Percentiles rank a stretch among this genome's conserved stretches.
These are phyloP conservation scores for Epichloe baconii DNA, from an alignment of 2,329 filamentous ascomycete species.

Conservation along the genomic window DNA sequence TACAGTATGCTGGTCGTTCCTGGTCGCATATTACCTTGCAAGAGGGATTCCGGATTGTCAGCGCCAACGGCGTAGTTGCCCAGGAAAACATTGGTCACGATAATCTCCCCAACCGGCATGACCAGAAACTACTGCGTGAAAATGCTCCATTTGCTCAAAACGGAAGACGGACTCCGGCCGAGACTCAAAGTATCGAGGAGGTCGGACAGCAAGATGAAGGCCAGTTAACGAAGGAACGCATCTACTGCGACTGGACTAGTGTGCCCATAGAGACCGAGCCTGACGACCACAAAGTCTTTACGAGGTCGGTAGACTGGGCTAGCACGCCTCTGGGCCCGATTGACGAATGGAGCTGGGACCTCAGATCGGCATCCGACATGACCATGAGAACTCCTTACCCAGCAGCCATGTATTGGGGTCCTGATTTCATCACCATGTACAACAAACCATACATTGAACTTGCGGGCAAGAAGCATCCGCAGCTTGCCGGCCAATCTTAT, in stretches of 20 bases:
- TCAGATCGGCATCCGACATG: constrained; percentile 32
- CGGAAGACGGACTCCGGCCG: background rate
- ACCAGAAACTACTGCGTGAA: background rate
- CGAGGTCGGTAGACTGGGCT: constrained; percentile 31
- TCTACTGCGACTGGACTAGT: constrained; percentile 5
- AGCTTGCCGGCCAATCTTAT: constrained; percentile 46
- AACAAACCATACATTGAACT: constrained; percentile 53
- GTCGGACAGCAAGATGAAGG: constrained; percentile 12
- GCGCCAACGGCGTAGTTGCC: constrained; percentile 11
- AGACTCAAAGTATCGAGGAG: constrained; percentile 1
- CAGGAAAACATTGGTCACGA: constrained; percentile 6
- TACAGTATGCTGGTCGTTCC: constrained; percentile 5
- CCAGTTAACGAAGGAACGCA: constrained; percentile 12
- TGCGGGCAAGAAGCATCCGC: constrained; percentile 51
- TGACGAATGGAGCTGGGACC: constrained; percentile 30
- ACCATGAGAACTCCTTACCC: constrained; percentile 43
- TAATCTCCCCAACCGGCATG: background rate
- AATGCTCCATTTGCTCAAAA: background rate
- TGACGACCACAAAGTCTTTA: constrained; percentile 21
- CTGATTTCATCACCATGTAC: constrained; percentile 49
- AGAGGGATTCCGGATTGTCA: constrained; percentile 2
- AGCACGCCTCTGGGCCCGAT: constrained; percentile 33
- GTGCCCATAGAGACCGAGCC: constrained; percentile 1
- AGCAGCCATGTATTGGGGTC: constrained; percentile 50
- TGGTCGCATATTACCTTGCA: constrained; percentile 4